These are phyloP conservation scores for Carex littledalei DNA, from an alignment of 176 grass and related monocot genomes.

Conservation along the genomic window DNA sequence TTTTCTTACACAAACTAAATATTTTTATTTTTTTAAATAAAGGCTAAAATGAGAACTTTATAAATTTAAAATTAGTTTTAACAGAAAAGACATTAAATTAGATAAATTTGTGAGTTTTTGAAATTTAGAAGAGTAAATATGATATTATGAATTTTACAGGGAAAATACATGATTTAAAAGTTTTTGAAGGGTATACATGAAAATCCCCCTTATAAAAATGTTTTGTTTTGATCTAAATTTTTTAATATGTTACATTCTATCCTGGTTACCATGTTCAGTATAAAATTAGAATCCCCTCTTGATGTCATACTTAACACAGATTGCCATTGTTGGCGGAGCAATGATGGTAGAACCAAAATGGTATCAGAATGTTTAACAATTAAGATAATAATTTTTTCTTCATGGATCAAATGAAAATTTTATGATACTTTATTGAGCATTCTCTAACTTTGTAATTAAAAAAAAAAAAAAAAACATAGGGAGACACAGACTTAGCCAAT, in stretches of 20 bases:
- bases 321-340: not conserved
- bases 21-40: too few species aligned
- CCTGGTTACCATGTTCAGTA: not conserved
- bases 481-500: slow-evolving; percentile 50
- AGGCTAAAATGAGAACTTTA: too few species aligned
- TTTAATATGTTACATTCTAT: not conserved
- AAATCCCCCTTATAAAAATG: not conserved
- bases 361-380: not conserved
- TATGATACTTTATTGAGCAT: not conserved
- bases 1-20: too few species aligned
- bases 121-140: too few species aligned
- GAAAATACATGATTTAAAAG: too few species aligned
- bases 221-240: not conserved
- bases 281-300: not conserved
- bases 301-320: not conserved
- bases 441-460: not conserved
- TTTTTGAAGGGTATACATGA: too few species aligned
- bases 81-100: too few species aligned
- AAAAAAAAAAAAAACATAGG: slow-evolving; percentile 25
- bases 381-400: not conserved
- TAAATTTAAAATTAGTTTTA: too few species aligned
- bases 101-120: too few species aligned
- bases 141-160: too few species aligned
- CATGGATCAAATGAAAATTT: not conserved
- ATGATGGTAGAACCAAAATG: not conserved